Evolutionary conservation across 805 yeast genomes (phyloP), one percentile per base, ranked within the genome.

Genomic region (Clavispora santaluciae): DNA sequence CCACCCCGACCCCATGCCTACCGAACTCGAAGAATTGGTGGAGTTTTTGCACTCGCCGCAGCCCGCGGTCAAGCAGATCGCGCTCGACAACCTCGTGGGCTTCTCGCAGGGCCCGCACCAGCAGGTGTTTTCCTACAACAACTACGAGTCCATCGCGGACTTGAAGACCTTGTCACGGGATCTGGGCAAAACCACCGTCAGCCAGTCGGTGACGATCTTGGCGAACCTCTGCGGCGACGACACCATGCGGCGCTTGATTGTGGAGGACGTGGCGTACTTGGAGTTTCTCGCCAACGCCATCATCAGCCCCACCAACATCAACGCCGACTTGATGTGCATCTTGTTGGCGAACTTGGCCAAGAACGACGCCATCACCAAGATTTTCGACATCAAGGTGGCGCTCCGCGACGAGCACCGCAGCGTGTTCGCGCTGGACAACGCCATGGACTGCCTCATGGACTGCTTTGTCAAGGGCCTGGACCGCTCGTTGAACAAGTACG

Each of bases 391-490:
- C 44, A 57, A 55, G 36, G 49, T 59, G 37, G 57, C 45, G 40
- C 69, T 53, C 44, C 47, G 60, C 20, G 55, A 63, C 12, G 74
- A 75, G 33, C 70, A 68, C 38, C 65, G 64, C 3, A 50, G 60
- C 30, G 57, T 75, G 6, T 87, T 86, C 67, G 76, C 58, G 45
- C 79, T 85, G 47, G 53, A 50, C 9, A 71, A 66, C 18, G 81
- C 79, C 5, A 72, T 88, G 63, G 95, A 86, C 54, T 84, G 90
- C 60, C 68, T 90, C 23, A 78, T 90, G 81, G 95, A 87, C 63
- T 80, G 90, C 55, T 89, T 88, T 57, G 95, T 89, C 30, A 85
- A 85, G 56, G 96, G 96, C 6, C 71, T 75, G 35, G 89, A 84
- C 53, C 72, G 87, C 57, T 61, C 77, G 12, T 69, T 88, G 44